phyloP scores from a whole-genome alignment of 1,139 yeast species.

The Blastobotrys elegans region DNA sequence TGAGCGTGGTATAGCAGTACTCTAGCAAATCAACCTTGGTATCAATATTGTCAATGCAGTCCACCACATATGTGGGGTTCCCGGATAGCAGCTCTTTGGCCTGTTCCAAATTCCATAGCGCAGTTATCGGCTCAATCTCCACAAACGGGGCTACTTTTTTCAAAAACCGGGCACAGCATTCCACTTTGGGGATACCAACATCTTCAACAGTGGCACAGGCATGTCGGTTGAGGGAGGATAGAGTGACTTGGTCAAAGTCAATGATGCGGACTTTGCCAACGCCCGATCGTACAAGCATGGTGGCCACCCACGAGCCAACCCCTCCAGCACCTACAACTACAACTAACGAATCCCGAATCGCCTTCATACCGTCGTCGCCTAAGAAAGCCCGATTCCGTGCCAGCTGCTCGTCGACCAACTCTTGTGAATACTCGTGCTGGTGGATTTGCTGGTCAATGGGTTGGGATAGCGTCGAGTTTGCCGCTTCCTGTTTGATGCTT shows the following conservation, averaged over 20 bases:
- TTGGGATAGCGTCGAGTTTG: background rate
- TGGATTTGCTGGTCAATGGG: background rate
- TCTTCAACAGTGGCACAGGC: conserved; percentile 85
- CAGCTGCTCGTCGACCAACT: conserved; percentile 78
- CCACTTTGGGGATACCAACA: conserved; percentile 88
- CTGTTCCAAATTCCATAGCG: conserved; percentile 65
- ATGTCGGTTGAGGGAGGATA: conserved; percentile 87
- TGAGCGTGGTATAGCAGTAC: conserved; percentile 55
- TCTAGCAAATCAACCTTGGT: conserved; percentile 86
- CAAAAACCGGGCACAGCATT: conserved; percentile 62
- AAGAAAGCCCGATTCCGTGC: conserved; percentile 91
- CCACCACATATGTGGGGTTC: conserved; percentile 63
- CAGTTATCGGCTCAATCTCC: conserved; percentile 67
- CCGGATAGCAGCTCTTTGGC: conserved; percentile 50
- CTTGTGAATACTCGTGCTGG: conserved; percentile 39
- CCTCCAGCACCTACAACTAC: conserved; percentile 98
- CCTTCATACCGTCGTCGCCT: conserved; percentile 77
- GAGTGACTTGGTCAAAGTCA: conserved; percentile 93
- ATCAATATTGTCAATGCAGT: conserved; percentile 93
- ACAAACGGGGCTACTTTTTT: conserved; percentile 86
- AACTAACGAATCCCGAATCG: conserved; percentile 65
- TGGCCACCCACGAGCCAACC: conserved; percentile 95
- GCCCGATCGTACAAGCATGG: conserved; percentile 90
- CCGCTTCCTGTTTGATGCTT: conserved; percentile 6
- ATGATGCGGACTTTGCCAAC: conserved; percentile 70